Evolutionary conservation across 768 basidiomycete genomes (phyloP), one percentile per base, ranked within the genome.

Genomic region (Paxillus rubicundulus): DNA sequence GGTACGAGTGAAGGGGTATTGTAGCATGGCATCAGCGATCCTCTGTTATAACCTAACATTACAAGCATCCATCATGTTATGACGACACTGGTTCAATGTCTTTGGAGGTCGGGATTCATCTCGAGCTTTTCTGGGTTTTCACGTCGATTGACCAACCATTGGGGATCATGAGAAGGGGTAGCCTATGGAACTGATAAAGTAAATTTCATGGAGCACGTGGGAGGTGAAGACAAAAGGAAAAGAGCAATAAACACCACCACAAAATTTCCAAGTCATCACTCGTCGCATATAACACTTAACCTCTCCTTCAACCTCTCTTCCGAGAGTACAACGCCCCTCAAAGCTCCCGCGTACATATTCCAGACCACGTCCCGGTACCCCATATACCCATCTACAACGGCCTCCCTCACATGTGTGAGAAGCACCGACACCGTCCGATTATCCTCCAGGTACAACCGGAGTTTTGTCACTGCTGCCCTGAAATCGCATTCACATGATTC

Each of bases 391-490:
- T 88, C 85, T 56, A 84, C 78, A 16, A 97, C 78, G 30, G 84
- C 81, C 41, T 87, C 89, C 67, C 84, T 76, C 21, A 89, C 77
- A 57, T 94, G 92, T 28, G 80, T 79, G 27, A 97, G 69, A 48
- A 98, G 73, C 8, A 98, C 86, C 2, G 74, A 74, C 30, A 88
- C 88, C 5, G 92, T 92, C 52, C 85, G 75, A 51, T 82, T 81
- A 60, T 94, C 89, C 61, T 86, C 85, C 8, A 99, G 77, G 67
- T 95, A 98, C 52, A 91, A 60, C 61, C 79, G 74, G 64, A 97
- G 69, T 49, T 84, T 77, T 7, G 68, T 75, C 16, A 87, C 77
- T n/a, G 69, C 73, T 3, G 77, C 72, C 28, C 78, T 78, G 18
- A 86, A 70, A 55, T 84, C 81, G 3, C 77, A 72, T 61, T 82